Evolutionary conservation across 345 rosid species (phyloP), one percentile per base, ranked within the genome.

Genomic region (Luvunga scandens): DNA sequence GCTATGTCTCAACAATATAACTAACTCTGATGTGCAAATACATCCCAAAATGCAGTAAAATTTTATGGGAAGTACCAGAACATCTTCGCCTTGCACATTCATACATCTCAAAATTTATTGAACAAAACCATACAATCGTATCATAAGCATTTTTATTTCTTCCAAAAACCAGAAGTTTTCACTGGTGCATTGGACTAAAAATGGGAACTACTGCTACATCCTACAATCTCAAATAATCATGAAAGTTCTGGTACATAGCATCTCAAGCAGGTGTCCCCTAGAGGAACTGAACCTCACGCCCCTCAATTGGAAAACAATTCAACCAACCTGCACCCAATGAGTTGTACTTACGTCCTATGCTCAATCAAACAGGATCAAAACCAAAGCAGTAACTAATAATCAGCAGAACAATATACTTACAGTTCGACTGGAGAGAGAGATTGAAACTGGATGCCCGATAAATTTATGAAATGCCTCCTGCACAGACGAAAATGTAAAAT

Each of bases 381-480:
- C 38, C 65, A 28, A 30, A 63, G 22, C 48, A 25, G 64, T 34
- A 61, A 59, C 57, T 71, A 78, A 56, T 28, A 33, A 75, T 65
- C 75, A 79, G 70, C 50, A 70, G 65, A 28, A 33, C 22, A 65
- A 6, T 56, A 61, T 39, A 74, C 92, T 89, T 83, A 95, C 99
- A 63, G 98, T 95, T 76, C 97, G 87, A 80, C 99, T 95, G 19
- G 97, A 93, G 83, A 91, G 85, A 55, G 87, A 73, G 80, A 95
- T 79, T 28, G 92, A 85, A 72, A 93, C 98, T 10, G 96, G 96
- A 83, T 91, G 96, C 27, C 98, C 99, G 61, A 91, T 86, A 84
- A 95, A 95, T 76, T 93, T 91, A 72, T 48, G 86, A 83, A 93
- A 95, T 56, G 98, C 98, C 62, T 93, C 94, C 99, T 95, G 71